Conservation (phyloP, 2,329 filamentous ascomycete species). For the Cladobotryum protrusum region DNA sequence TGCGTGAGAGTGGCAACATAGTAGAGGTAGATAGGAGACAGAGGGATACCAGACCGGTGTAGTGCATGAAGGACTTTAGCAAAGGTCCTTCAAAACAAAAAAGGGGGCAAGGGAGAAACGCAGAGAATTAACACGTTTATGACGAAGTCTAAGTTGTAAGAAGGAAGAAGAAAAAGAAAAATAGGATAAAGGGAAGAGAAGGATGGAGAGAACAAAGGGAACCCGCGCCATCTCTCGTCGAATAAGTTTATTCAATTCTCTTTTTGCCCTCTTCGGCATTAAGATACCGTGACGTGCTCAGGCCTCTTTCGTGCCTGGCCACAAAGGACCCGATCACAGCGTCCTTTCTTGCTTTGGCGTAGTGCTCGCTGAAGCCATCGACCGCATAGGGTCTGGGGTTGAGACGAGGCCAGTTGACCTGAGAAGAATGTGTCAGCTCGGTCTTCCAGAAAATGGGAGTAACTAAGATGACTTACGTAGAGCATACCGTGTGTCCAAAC, state of each 20-base stretch:
- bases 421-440: neutral
- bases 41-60: too few relatives aligned
- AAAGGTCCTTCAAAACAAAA: neutral
- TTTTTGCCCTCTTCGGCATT: slow-evolving; percentile 97
- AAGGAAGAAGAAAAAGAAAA: slow-evolving; percentile 11
- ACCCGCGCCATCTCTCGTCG: neutral
- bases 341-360: slow-evolving; percentile 76
- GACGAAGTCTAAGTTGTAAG: slow-evolving; percentile 11
- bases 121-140: slow-evolving; percentile 4
- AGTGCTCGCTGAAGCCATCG: slow-evolving; percentile 84
- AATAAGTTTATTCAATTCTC: slow-evolving; percentile 69
- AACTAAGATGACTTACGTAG: slow-evolving; percentile 61
- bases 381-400: slow-evolving; percentile 80
- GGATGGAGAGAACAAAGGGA: neutral
- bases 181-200: slow-evolving; percentile 6
- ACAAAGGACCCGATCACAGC: slow-evolving; percentile 68
- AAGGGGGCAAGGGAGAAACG: neutral
- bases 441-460: neutral
- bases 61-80: too few relatives aligned
- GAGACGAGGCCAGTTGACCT: slow-evolving; percentile 98
- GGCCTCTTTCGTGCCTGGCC: slow-evolving; percentile 68
- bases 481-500: slow-evolving; percentile 81
- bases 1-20: too few relatives aligned
- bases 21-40: too few relatives aligned
- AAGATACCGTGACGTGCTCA: slow-evolving; percentile 74